A percentile compares a stretch with the other conserved stretches of the same genome.
phyloP scores from a whole-genome alignment of 768 basidiomycete species.

The Gymnopilus junonius region DNA sequence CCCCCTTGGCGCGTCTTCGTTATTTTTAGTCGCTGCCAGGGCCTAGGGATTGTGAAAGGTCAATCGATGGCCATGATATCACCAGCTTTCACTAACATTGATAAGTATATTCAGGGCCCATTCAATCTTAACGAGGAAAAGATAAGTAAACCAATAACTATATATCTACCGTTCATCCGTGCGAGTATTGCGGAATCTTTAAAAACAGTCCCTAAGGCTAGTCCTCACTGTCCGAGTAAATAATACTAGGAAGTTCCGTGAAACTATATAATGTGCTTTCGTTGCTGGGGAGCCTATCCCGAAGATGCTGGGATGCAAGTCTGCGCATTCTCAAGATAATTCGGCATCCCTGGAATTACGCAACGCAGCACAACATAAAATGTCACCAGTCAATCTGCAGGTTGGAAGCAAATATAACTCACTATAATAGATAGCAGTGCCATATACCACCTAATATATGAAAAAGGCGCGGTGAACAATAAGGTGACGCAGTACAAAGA shows the following conservation, averaged over 20 bases:
- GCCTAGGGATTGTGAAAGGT: too few species aligned
- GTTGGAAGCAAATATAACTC: too few species aligned
- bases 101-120: too few species aligned
- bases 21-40: too few species aligned
- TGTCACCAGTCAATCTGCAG: too few species aligned
- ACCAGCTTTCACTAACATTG: too few species aligned
- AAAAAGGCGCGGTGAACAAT: not conserved
- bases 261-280: not conserved
- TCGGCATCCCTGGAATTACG: slow-evolving; percentile 22
- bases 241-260: slow-evolving; percentile 9
- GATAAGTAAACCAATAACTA: not conserved
- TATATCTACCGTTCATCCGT: not conserved
- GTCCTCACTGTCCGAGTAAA: not conserved
- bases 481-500: not conserved
- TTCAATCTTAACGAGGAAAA: too few species aligned
- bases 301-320: slow-evolving; percentile 1
- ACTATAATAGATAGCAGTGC: slow-evolving; percentile 8
- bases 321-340: slow-evolving; percentile 19
- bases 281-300: slow-evolving; percentile 27
- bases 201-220: not conserved
- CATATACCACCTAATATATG: slow-evolving; percentile 6
- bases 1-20: too few species aligned
- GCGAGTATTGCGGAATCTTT: not conserved
- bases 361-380: too few species aligned
- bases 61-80: too few species aligned